Evolutionary conservation across 768 basidiomycete genomes (phyloP).

Genomic region (Leccinellum albellum): DNA sequence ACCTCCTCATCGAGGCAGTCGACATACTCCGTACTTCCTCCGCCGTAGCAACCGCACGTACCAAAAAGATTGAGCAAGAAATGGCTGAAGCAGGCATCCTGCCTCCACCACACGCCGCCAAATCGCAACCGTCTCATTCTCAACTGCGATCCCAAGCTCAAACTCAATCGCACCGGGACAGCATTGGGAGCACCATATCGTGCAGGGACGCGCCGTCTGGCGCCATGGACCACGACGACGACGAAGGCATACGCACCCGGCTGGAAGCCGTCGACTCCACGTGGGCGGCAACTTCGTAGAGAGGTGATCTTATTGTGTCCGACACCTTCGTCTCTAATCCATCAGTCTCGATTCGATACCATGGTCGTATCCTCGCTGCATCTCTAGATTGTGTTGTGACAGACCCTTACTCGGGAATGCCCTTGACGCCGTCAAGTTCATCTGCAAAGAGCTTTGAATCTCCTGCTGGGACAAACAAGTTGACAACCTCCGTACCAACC

Average conservation of each 20-base stretch:
- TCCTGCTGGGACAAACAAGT: conserved; percentile 93
- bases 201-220: not conserved
- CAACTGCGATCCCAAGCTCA: not conserved
- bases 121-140: conserved; percentile 21
- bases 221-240: conserved; percentile 56
- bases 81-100: conserved; percentile 78
- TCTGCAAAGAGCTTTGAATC: conserved; percentile 95
- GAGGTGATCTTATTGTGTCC: conserved; percentile 44
- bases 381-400: conserved; percentile 67
- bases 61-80: conserved; percentile 68
- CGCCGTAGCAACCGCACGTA: conserved; percentile 61
- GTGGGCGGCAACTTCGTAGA: conserved; percentile 86
- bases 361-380: too few species aligned
- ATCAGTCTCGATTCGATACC: not conserved
- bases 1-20: conserved; percentile 81
- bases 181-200: conserved; percentile 27
- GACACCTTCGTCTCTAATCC: not conserved
- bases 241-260: conserved; percentile 62
- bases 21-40: conserved; percentile 72
- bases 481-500: conserved; percentile 93
- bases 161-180: conserved; percentile 29
- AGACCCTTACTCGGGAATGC: conserved; percentile 75
- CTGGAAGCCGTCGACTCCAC: conserved; percentile 79
- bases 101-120: conserved; percentile 42
- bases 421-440: conserved; percentile 88